Percentiles rank a stretch among this genome's conserved stretches.
These are phyloP conservation scores for Colletotrichum salicis DNA, from an alignment of 2,329 filamentous ascomycete species.

Conservation along the genomic window DNA sequence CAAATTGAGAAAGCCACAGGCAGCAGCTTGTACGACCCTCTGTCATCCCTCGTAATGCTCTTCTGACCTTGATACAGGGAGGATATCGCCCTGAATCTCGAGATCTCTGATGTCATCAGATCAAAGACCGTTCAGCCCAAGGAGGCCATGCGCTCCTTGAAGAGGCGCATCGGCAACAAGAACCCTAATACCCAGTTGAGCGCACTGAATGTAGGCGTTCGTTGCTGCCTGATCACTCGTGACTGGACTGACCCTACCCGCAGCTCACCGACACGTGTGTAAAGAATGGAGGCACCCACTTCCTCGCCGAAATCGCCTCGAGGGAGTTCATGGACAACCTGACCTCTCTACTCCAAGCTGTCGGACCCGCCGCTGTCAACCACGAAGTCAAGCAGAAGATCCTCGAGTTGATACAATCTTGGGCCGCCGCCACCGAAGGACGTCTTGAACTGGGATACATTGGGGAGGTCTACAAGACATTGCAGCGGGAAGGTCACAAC, in stretches of 20 bases:
- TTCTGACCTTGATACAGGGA: conserved; percentile 67
- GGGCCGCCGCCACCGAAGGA: conserved; percentile 89
- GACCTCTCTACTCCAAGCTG: conserved; percentile 86
- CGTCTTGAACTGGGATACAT: conserved; percentile 87
- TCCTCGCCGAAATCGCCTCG: conserved; percentile 93
- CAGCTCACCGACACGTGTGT: conserved; percentile 97
- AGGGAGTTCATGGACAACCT: conserved; percentile 99
- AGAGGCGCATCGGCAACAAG: conserved; percentile 93
- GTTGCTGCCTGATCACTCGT: conserved; percentile 32
- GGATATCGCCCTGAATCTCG: conserved; percentile 96
- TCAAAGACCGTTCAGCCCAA: conserved; percentile 98
- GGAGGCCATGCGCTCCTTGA: conserved; percentile 97
- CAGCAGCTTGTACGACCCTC: conserved; percentile 82
- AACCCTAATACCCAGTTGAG: conserved; percentile 97
- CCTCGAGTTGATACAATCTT: conserved; percentile 90
- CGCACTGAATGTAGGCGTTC: conserved; percentile 79
- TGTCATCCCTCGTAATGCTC: conserved; percentile 6
- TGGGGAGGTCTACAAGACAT: conserved; percentile 82
- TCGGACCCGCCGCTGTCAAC: conserved; percentile 79
- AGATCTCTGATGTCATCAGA: conserved; percentile 96
- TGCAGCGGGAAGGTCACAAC: conserved; percentile 86
- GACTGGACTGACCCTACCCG: conserved; percentile 45
- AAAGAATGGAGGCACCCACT: conserved; percentile 97
- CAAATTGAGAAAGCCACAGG: conserved; percentile 96
- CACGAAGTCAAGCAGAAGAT: conserved; percentile 89